Conservation (phyloP, 805 yeast species). For the Candida succiphila region DNA sequence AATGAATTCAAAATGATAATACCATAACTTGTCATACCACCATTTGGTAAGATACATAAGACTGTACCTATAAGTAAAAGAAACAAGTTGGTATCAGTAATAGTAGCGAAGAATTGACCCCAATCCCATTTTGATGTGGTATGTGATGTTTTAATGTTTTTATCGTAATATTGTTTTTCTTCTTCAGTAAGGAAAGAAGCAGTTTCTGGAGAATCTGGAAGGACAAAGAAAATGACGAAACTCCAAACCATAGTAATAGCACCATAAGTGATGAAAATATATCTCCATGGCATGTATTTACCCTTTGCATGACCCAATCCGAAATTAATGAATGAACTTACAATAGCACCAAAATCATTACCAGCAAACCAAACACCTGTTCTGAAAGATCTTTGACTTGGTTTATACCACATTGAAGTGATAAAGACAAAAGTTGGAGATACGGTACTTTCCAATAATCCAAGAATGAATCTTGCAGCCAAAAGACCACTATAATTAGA, state of each 20-base stretch:
- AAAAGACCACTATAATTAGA: conserved; percentile 28
- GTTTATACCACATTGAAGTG: conserved; percentile 19
- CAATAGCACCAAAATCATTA: conserved; percentile 11
- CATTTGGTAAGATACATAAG: conserved; percentile 42
- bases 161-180: conserved; percentile 30
- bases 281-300: conserved; percentile 33
- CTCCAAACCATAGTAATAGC: conserved; percentile 28
- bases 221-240: conserved; percentile 12
- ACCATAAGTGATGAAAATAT: conserved; percentile 32
- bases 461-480: conserved; percentile 35
- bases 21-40: conserved; percentile 43
- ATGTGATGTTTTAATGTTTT: conserved; percentile 22
- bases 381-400: conserved; percentile 14
- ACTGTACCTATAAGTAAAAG: conserved; percentile 22
- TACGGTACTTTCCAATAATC: conserved; percentile 30
- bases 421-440: conserved; percentile 22
- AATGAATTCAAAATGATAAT: conserved; percentile 33
- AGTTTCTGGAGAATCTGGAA: conserved; percentile 32
- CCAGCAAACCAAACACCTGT: conserved; percentile 29
- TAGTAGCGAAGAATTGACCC: conserved; percentile 31
- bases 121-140: background rate
- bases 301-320: conserved; percentile 21
- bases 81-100: conserved; percentile 26
- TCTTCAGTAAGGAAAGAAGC: conserved; percentile 32
- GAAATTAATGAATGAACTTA: conserved; percentile 17